Percentiles rank a stretch among this genome's conserved stretches.
Conservation (phyloP, 768 basidiomycete species). For the Phanerochaete carnosa region DNA sequence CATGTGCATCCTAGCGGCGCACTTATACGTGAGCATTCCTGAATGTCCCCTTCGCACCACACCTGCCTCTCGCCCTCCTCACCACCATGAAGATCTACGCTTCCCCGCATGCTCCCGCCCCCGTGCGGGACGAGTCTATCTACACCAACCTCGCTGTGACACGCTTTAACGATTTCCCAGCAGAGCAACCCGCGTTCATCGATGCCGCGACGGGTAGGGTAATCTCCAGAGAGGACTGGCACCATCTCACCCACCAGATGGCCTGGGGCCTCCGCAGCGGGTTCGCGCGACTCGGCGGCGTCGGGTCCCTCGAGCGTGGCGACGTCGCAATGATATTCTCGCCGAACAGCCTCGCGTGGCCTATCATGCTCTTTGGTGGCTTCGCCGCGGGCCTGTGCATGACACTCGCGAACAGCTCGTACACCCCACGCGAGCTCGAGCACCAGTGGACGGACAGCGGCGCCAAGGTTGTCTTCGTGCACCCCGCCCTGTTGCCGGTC, state of each 20-base stretch:
- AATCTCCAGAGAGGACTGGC: conserved; percentile 54
- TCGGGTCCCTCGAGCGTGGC: conserved; percentile 32
- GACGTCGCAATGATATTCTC: conserved; percentile 66
- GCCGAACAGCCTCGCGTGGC: conserved; percentile 61
- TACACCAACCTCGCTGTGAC: conserved; percentile 47
- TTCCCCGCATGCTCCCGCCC: conserved; percentile 38
- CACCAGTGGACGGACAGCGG: conserved; percentile 70
- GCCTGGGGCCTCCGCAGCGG: conserved; percentile 51
- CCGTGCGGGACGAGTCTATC: conserved; percentile 39
- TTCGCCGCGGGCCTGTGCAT: conserved; percentile 66
- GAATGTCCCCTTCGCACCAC: not conserved
- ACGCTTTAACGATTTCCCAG: conserved; percentile 17
- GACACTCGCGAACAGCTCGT: conserved; percentile 73
- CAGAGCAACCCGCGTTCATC: conserved; percentile 49
- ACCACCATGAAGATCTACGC: conserved; percentile 37
- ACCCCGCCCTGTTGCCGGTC: conserved; percentile 56
- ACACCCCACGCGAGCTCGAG: conserved; percentile 63
- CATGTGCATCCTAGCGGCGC: not conserved
- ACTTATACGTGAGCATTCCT: not conserved
- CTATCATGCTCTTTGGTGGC: conserved; percentile 41
- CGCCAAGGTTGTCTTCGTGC: conserved; percentile 60
- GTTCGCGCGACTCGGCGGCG: conserved; percentile 16
- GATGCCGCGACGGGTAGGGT: conserved; percentile 58
- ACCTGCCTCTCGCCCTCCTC: not conserved
- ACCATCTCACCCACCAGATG: conserved; percentile 50